Percentiles rank a stretch among this genome's conserved stretches.
Evolutionary conservation across 2,329 filamentous ascomycete species (phyloP).

Genomic region (Exophiala xenobiotica): DNA sequence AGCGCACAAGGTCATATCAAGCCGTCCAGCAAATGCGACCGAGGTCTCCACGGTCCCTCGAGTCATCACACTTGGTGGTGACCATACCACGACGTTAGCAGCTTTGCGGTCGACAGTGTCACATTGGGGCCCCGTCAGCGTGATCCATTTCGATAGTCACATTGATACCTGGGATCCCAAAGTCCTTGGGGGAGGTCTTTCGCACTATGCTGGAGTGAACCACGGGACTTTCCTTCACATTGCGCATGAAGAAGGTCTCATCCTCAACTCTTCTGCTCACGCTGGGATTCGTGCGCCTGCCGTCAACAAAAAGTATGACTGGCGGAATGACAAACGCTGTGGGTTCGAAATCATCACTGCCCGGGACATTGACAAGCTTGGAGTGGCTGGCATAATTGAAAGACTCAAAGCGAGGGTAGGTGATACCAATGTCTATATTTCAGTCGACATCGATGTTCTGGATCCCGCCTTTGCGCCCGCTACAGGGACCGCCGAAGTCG

Average conservation of each 20-base stretch:
- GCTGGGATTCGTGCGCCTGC: slow-evolving; percentile 57
- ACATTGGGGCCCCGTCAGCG: slow-evolving; percentile 54
- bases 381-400: slow-evolving; percentile 49
- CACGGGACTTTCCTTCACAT: slow-evolving; percentile 59
- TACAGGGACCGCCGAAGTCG: slow-evolving; percentile 57
- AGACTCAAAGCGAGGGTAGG: slow-evolving; percentile 48
- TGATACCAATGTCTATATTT: slow-evolving; percentile 54
- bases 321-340: slow-evolving; percentile 54
- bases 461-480: slow-evolving; percentile 57
- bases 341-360: slow-evolving; percentile 56
- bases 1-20: slow-evolving; percentile 51
- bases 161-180: slow-evolving; percentile 57
- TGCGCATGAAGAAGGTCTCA: slow-evolving; percentile 57
- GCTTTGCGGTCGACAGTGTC: slow-evolving; percentile 51
- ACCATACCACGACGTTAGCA: slow-evolving; percentile 57
- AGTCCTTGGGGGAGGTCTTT: slow-evolving; percentile 53
- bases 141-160: slow-evolving; percentile 60
- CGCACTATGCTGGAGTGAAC: slow-evolving; percentile 55
- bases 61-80: slow-evolving; percentile 55
- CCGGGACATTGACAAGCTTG: slow-evolving; percentile 52
- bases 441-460: slow-evolving; percentile 58
- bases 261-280: slow-evolving; percentile 56
- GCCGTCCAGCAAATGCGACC: slow-evolving; percentile 44
- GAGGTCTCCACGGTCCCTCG: slow-evolving; percentile 44
- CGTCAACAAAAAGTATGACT: slow-evolving; percentile 49